These are phyloP conservation scores for Brassica napus DNA, from an alignment of 345 rosid genomes.

Conservation along the genomic window Da-Ae NC_063436.1:14324501-14325000, in stretches of 20 bases:
- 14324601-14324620: background rate
- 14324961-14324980: no score
- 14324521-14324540: background rate
- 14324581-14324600: background rate
- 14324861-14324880: no score
- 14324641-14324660: background rate
- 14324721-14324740: background rate
- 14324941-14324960: no score
- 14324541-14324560: background rate
- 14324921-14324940: no score
- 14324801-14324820: background rate
- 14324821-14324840: background rate
- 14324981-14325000: no score
- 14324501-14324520: background rate
- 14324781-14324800: background rate
- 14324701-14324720: background rate
- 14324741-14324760: background rate
- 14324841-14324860: background rate
- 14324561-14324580: background rate
- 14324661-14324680: background rate
- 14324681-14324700: background rate
- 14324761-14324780: background rate
- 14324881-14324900: no score
- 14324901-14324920: no score
- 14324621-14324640: background rate